phyloP scores from a whole-genome alignment of 306 rosid species.

The Cucurbita pepo region DNA sequence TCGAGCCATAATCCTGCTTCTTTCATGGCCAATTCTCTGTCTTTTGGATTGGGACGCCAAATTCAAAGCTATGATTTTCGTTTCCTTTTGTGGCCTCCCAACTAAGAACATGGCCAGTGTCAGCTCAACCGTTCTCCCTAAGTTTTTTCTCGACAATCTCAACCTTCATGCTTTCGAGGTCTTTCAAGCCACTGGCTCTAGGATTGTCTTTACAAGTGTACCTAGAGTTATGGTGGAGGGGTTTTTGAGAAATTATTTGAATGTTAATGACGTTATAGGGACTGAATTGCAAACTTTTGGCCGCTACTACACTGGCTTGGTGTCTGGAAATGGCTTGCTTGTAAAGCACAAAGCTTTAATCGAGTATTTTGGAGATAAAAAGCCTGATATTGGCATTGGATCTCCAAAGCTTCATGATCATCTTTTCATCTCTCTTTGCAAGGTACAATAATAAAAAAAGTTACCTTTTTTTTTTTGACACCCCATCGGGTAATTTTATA shows the following conservation, averaged over 20 bases:
- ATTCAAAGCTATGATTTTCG: constrained; percentile 45
- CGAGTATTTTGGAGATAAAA: constrained; percentile 50
- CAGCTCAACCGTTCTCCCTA: constrained; percentile 57
- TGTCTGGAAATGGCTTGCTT: constrained; percentile 36
- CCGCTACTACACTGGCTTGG: constrained; percentile 42
- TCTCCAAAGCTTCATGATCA: constrained; percentile 40
- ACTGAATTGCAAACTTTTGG: constrained; percentile 56
- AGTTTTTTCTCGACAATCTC: constrained; percentile 70
- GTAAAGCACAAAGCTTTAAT: constrained; percentile 52
- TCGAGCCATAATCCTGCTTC: constrained; percentile 47
- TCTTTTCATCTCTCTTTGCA: constrained; percentile 58
- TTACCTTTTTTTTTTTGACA: no score
- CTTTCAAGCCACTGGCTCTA: constrained; percentile 35
- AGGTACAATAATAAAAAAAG: constrained; percentile 21
- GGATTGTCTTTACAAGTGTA: constrained; percentile 47
- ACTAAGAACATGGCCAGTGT: constrained; percentile 38
- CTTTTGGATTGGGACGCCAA: constrained; percentile 33
- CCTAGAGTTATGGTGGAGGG: constrained; percentile 77
- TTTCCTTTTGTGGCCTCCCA: constrained; percentile 50
- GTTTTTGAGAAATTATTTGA: constrained; percentile 55
- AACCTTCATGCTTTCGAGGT: constrained; percentile 38
- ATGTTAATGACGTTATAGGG: constrained; percentile 43
- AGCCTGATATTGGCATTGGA: constrained; percentile 68
- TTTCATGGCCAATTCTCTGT: constrained; percentile 48
- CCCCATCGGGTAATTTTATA: no score